These are phyloP conservation scores for Hypoxylon crocopeplum DNA, from an alignment of 495 filamentous ascomycete genomes.

Conservation along the genomic window DNA sequence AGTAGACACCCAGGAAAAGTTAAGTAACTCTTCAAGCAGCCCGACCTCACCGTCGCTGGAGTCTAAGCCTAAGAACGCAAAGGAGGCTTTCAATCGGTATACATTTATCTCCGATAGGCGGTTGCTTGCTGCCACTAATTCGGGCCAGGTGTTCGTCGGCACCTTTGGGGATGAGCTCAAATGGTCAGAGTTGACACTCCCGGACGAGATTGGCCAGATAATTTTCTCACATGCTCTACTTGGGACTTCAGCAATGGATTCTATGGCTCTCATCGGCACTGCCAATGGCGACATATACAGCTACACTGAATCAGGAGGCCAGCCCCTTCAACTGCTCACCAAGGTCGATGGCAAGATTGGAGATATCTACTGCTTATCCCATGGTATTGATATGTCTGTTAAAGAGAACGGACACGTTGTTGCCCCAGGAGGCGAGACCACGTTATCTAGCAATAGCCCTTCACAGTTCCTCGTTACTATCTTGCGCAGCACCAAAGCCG, in stretches of 20 bases:
- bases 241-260: conserved; percentile 17
- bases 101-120: conserved; percentile 64
- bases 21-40: too few relatives aligned
- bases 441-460: background rate
- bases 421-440: background rate
- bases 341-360: conserved; percentile 58
- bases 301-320: conserved; percentile 43
- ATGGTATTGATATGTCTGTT: background rate
- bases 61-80: conserved; percentile 38
- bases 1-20: background rate
- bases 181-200: conserved; percentile 51
- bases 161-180: conserved; percentile 33
- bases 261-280: conserved; percentile 60
- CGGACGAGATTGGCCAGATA: conserved; percentile 39
- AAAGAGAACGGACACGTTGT: background rate
- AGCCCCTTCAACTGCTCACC: conserved; percentile 36
- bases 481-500: conserved; percentile 32
- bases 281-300: conserved; percentile 59
- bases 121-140: conserved; percentile 65
- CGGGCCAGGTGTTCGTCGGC: conserved; percentile 66
- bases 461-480: conserved; percentile 30
- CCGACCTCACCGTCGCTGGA: background rate
- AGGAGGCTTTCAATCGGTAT: conserved; percentile 67
- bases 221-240: conserved; percentile 40
- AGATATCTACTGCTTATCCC: conserved; percentile 51